A percentile compares a stretch with the other conserved stretches of the same genome.
Evolutionary conservation across 2,329 filamentous ascomycete genomes (phyloP).

Genomic region (Monilinia aucupariae): DNA sequence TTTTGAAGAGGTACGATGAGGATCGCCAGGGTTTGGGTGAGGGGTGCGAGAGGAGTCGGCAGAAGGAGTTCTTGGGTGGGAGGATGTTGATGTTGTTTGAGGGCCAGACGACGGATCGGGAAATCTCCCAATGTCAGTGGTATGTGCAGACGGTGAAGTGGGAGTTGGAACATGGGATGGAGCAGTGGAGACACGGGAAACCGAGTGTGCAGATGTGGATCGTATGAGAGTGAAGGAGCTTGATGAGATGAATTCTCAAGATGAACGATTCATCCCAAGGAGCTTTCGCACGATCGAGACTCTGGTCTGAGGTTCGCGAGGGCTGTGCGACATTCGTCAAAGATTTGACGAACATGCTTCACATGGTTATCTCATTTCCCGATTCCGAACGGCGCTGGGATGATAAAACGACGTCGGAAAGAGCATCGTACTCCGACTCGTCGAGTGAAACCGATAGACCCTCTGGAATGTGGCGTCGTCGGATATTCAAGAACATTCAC

Average conservation of each 20-base stretch:
- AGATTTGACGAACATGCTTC: not conserved
- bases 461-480: not conserved
- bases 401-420: not conserved
- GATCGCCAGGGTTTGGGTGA: slow-evolving; percentile 4
- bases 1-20: slow-evolving; percentile 7
- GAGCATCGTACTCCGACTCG: not conserved
- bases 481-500: not conserved
- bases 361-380: not conserved
- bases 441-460: not conserved
- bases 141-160: slow-evolving; percentile 17
- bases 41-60: not conserved
- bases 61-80: not conserved
- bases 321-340: not conserved
- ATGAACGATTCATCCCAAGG: not conserved
- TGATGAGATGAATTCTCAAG: not conserved
- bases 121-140: slow-evolving; percentile 12
- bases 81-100: slow-evolving; percentile 12
- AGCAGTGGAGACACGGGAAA: not conserved
- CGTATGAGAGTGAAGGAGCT: not conserved
- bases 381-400: not conserved
- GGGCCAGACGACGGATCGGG: slow-evolving; percentile 4
- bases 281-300: not conserved
- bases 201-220: slow-evolving; percentile 21
- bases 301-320: not conserved
- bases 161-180: slow-evolving; percentile 14